Base-by-base conservation (phyloP, 2,329 filamentous ascomycete genomes). In the Xylaria hypoxylon region DNA sequence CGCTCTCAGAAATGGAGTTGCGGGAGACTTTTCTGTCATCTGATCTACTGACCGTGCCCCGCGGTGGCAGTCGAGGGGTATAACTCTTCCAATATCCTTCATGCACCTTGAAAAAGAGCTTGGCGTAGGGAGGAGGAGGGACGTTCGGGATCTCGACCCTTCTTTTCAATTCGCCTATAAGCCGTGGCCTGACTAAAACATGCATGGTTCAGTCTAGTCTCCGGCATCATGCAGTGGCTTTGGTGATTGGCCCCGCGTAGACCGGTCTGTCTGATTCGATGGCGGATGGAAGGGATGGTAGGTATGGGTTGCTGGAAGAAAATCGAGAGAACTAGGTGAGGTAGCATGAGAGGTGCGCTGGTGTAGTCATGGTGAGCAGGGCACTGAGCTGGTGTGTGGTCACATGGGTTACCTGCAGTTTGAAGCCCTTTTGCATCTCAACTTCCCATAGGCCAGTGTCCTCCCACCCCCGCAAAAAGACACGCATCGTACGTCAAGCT, bases 391-490 rank as follows among this genome's bases (percentile, higher is more conserved):
- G 44, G 56, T n/a, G 45, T 45, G 28, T 59, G 68, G 68, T 70
- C 69, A 71, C 69, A 71, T 70, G 69, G 60, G 66, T 64, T 66
- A 57, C 60, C 52, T 66, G 62, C 62, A 67, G 63, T 51, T 50
- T 22, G 62, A 67, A 69, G 51, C 61, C 61, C 45, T 60, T 62
- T 40, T 31, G 26, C 47, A 40, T 42, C 22, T 44, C 35, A 2
- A 35, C 26, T 38, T 31, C 13, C 56, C 24, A 65, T 68, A 50
- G 58, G 53, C 56, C 55, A 26, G 48, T 5, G 42, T 51, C 33
- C 59, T 59, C 55, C 61, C 45, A 55, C 55, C 62, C 64, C 64
- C 64, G 60, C 65, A 64, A 68, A 52, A 59, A 45, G 42, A 45
- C 52, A 47, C 35, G 26, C 33, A 40, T 61, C 50, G 63, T 67